Base-by-base conservation (phyloP, 306 rosid species). In the Pyrus bretschneideri region DNA sequence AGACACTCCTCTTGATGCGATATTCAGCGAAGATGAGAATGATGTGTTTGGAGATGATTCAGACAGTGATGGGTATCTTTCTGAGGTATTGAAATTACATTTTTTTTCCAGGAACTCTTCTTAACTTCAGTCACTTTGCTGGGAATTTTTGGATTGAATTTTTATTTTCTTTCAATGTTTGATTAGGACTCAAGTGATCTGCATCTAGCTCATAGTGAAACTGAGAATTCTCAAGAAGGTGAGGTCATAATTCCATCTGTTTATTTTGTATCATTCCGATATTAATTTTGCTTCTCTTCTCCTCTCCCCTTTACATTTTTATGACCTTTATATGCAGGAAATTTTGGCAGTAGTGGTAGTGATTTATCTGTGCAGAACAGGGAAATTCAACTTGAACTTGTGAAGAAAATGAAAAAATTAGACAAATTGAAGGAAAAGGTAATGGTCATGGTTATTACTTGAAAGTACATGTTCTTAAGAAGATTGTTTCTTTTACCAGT, bases 31-130 rank as follows among this genome's bases (percentile, higher is more conserved):
- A 45, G 87, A 89, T 64, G 96, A 88, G 60, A 83, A 78, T 83
- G 86, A 86, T 49, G 73, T 61, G 70, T 78, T 58, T 44, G 90
- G 76, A 75, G 91, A 86, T 70, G 92, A 89, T 84, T 90, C 96
- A 1, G 96, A 86, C 44, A 90, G 96, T 60, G 99, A 92, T 81
- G 97, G 89, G 65, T 95, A 83, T 87, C 89, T 95, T 81, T 86
- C 97, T 29, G 97, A 92, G 97, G 98, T 95, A 81, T 78, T 64
- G 23, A 76, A 51, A 45, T n/a, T 70, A 74, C 70, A 78, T 73
- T 72, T 72, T 46, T 35, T 38, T 38, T 46, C 52, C 4, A 51
- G 69, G 40, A 38, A 74, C 57, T 33, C 55, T 73, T 51, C 31
- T 74, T 35, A 62, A 35, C 19, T 44, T 78, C 75, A 78, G 30